These are phyloP conservation scores for Volvariella surrecta DNA, from an alignment of 1,284 basidiomycete species.

Conservation along the genomic window DNA sequence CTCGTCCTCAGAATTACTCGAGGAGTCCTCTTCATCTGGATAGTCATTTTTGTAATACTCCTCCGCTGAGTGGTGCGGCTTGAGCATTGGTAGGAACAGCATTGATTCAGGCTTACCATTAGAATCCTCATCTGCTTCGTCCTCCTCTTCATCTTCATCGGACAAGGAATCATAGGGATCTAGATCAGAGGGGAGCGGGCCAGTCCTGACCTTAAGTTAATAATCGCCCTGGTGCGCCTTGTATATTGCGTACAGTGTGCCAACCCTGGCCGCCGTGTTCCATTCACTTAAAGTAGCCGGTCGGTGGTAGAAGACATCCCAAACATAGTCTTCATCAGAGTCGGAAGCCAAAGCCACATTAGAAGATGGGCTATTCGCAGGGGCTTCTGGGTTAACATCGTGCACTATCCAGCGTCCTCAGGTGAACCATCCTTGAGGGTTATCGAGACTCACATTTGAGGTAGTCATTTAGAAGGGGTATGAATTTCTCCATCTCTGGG, in stretches of 20 bases:
- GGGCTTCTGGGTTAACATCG: conserved; percentile 19
- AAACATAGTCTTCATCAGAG: conserved; percentile 54
- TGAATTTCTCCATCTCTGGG: conserved; percentile 64
- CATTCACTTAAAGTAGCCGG: conserved; percentile 50
- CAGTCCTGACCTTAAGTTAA: conserved; percentile 38
- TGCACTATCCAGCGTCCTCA: conserved; percentile 20
- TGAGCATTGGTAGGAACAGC: not conserved
- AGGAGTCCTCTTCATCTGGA: conserved; percentile 51
- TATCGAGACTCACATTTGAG: conserved; percentile 39
- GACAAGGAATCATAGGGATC: conserved; percentile 45
- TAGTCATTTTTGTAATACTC: conserved; percentile 79
- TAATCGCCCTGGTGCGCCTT: not conserved
- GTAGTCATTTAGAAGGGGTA: conserved; percentile 65
- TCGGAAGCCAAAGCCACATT: not conserved
- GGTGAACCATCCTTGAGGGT: not conserved
- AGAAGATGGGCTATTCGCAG: conserved; percentile 7
- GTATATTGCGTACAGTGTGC: conserved; percentile 44
- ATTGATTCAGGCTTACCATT: conserved; percentile 42
- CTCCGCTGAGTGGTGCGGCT: conserved; percentile 38
- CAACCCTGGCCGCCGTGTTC: conserved; percentile 49
- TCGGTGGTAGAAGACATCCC: conserved; percentile 70
- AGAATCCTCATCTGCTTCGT: conserved; percentile 74
- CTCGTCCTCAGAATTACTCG: conserved; percentile 16
- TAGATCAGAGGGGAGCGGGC: conserved; percentile 44
- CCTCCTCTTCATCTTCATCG: conserved; percentile 58